Evolutionary conservation across 306 rosid genomes (phyloP), one percentile per base, ranked within the genome.

Genomic region (Prunus fruticosa): DNA sequence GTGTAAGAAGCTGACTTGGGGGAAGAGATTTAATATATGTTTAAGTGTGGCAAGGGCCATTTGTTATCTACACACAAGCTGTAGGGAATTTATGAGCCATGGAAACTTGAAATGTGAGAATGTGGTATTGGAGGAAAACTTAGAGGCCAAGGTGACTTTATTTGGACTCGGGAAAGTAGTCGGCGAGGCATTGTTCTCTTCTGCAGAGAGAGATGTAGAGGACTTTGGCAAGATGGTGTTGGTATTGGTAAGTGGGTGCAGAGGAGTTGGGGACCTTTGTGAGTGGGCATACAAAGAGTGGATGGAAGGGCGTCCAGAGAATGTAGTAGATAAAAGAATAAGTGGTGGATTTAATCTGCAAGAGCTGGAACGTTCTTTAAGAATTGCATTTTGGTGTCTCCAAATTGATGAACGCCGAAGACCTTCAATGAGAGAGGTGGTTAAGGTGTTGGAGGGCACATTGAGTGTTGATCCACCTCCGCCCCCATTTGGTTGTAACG

Each of bases 321-420:
- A 83, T 69, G 86, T 87, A 69, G 82, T 87, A 19, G 97, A 93
- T 69, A 80, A 69, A 74, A 86, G 90, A 80, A 72, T 89, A 8
- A 77, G 71, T 3, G 89, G 88, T 28, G 87, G 76, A 76, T 67
- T 41, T 41, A 79, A 73, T 64, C 60, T 18, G 15, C 86, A 84
- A 28, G 91, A 88, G 80, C 87, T 93, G 1, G 96, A 90, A 52
- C 83, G 93, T 25, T 77, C 81, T 9, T 71, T 93, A 67, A 86
- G 96, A 73, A 87, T 89, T 22, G 91, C 92, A 30, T 93, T 93
- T 73, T 93, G 97, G 97, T 93, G 97, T 81, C 56, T 93, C 64
- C 97, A 93, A 80, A 45, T 13, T 46, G 88, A 90, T n/a, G 91
- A 87, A 70, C 78, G 77, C 1, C 68, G 71, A 74, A 83, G 96